Base-by-base conservation (phyloP, 805 yeast species). In the Metschnikowia arizonensis region DNA sequence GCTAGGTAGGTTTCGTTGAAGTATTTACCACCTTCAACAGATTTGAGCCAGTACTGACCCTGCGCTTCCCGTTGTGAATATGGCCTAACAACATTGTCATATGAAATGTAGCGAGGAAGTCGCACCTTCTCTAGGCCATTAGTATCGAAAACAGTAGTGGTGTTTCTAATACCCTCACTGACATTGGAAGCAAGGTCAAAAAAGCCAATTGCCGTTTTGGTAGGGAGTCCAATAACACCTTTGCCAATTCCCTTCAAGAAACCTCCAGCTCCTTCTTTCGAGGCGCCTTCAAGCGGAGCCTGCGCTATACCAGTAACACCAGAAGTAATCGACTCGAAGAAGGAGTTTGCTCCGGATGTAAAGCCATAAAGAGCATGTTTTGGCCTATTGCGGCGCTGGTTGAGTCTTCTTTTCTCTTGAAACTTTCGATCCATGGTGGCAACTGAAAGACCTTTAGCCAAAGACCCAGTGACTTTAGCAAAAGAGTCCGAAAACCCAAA, bases 401-500 rank as follows among this genome's bases (percentile, higher is more conserved):
- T 81, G 48, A 83, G 67, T 41, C 95, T 74, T 50, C 97, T 81
- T 45, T 82, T 75, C 50, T 83, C 90, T 64, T 91, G 98, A 65
- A 84, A 93, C 38, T 79, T 77, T 47, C 78, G 72, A 64, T 91
- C 99, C 72, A 93, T 77, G 0, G 98, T 90, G 0, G 88, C 96
- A 17, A 83, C 90, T 0, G 97, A 82, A 33, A 93, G 69, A 0
- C 99, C 98, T 64, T 93, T 93, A 0, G 99, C 96, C 57, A 93
- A 71, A 0, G 97, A 87, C 0, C 97, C 97, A 0, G 98, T 88
- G 26, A 95, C 79, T 64, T 89, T 88, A 3, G 97, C 85, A 65
- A 93, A 74, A 54, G 97, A 88, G 66, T 95, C 98, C 19, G 96
- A 85, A 41, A 93, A 76, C 3, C 99, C 98, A 70, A 86, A 95